Base-by-base conservation (phyloP, 495 filamentous ascomycete species). In the Trichocladium antarcticum region DNA sequence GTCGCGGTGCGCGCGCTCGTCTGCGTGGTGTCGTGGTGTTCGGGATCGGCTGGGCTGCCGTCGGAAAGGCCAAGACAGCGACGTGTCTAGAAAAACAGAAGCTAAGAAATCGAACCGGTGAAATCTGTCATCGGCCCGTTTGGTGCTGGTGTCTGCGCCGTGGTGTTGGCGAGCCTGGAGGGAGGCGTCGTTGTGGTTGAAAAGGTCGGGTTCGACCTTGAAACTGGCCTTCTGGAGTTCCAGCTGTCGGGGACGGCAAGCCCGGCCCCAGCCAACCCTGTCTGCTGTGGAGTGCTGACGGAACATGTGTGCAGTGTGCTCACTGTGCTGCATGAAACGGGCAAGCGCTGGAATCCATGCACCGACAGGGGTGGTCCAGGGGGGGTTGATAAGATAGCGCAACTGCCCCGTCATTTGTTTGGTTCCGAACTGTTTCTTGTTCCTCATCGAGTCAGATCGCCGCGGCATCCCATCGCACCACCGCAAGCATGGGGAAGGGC, bases 401-500 rank as follows among this genome's bases (percentile, higher is more conserved):
- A 29, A 21, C 45, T 28, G 5, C 21, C 24, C 34, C 34, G 43
- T 45, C 43, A 37, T 37, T 45, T 45, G 42, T 35, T 46, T 46
- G 20, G 7, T 37, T 46, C 42, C 6, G n/a, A 10, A 16, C 14
- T 2, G 5, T 17, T 17, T 16, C 1, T 31, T n/a, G 5, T 3
- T 14, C 5, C 1, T 27, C 24, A 8, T 8, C 24, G 24, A 27
- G 24, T 27, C 24, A n/a, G n/a, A n/a, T n/a, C 10, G 5, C 27
- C 27, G 27, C 5, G 14, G 5, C 34, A 12, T 36, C 34, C 15
- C 34, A 16, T 36, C 34, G 34, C 5, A 35, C 42, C 22, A 11
- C 15, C 51, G 45, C 37, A 40, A 53, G 34, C 44, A 73, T 73
- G 70, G 69, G 68, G 15, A 74, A 72, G 68, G 72, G 73, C 42